A percentile compares a stretch with the other conserved stretches of the same genome.
Conservation (phyloP, 768 basidiomycete species). For the Leccinum disarticulatum region DNA sequence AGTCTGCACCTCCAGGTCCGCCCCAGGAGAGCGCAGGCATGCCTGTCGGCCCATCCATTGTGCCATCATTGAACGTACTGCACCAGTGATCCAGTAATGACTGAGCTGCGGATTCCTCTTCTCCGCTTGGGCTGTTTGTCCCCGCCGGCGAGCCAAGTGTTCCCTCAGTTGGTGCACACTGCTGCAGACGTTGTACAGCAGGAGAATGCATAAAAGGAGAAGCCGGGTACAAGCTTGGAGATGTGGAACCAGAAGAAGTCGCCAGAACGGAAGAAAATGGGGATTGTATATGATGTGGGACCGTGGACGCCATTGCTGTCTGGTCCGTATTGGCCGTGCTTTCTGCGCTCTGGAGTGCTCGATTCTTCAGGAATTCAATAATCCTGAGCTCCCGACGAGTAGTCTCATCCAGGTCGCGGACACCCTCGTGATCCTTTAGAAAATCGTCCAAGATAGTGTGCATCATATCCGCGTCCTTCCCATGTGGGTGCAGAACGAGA, state of each 20-base stretch:
- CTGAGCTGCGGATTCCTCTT: constrained; percentile 77
- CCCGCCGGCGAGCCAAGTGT: constrained; percentile 58
- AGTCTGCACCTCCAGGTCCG: constrained; percentile 54
- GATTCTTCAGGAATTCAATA: constrained; percentile 76
- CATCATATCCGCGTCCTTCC: constrained; percentile 68
- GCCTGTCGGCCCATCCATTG: constrained; percentile 49
- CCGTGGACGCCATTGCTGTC: constrained; percentile 4
- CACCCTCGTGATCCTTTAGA: constrained; percentile 52
- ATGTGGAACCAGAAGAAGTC: constrained; percentile 18
- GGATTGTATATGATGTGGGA: constrained; percentile 18
- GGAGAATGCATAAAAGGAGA: constrained; percentile 42
- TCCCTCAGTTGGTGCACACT: constrained; percentile 41
- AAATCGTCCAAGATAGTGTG: constrained; percentile 78
- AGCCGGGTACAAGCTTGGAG: constrained; percentile 24
- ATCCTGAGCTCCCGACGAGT: constrained; percentile 81
- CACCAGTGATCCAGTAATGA: constrained; percentile 83
- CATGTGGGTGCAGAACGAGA: constrained; percentile 75
- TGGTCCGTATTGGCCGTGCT: constrained; percentile 23
- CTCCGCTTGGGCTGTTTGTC: constrained; percentile 67
- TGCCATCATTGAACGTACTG: constrained; percentile 70
- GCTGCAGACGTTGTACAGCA: constrained; percentile 61
- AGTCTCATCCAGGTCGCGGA: constrained; percentile 75
- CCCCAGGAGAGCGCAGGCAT: constrained; percentile 58
- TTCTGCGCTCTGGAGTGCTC: constrained; percentile 55
- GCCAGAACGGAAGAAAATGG: constrained; percentile 26